Evolutionary conservation across 768 basidiomycete species (phyloP), one percentile per base, ranked within the genome.

Genomic region (Serendipita indica): DNA sequence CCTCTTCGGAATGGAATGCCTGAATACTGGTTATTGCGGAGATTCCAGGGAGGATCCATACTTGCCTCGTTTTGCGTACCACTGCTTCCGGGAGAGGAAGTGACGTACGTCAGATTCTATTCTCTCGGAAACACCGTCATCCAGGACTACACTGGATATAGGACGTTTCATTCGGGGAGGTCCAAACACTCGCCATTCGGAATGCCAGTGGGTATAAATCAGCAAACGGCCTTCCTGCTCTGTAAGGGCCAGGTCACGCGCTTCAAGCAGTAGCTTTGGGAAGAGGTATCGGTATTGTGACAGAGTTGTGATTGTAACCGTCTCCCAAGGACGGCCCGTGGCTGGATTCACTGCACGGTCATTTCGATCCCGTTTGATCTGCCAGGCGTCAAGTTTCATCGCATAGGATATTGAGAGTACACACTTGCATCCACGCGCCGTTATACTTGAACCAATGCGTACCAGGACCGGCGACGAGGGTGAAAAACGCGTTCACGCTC

Each of bases 1-100:
- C 96, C 96, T 62, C 96, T 79, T 22, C 96, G 83, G 68, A 98
- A 99, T 0, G 96, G 96, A 60, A 99, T 96, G 16, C 94, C 93
- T 97, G 60, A 13, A 56, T 7, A 33, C 28, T 20, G 43, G 28
- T 39, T 39, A 35, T 4, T 54, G 57, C 34, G 14, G 13, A 56
- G 25, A 57, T 3, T 18, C 18, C 6, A 39, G 3, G 7, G 49
- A 34, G 20, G 33, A 25, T 28, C 20, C 25, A 7, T 16, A 67
- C 81, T 64, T 63, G 84, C 94, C 96, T 80, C 96, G 76, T 67
- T 97, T 89, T 33, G 89, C 89, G 70, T 99, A 99, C 96, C 96
- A 99, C 65, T 83, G 79, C 28, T 86, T 79, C 62, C 96, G 75
- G 3, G 74, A 75, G 62, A 98, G 73, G 69, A 99, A 99, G 3